These are phyloP conservation scores for Symmetrospora coprosmae DNA, from an alignment of 768 basidiomycete species.

Conservation along the genomic window DNA sequence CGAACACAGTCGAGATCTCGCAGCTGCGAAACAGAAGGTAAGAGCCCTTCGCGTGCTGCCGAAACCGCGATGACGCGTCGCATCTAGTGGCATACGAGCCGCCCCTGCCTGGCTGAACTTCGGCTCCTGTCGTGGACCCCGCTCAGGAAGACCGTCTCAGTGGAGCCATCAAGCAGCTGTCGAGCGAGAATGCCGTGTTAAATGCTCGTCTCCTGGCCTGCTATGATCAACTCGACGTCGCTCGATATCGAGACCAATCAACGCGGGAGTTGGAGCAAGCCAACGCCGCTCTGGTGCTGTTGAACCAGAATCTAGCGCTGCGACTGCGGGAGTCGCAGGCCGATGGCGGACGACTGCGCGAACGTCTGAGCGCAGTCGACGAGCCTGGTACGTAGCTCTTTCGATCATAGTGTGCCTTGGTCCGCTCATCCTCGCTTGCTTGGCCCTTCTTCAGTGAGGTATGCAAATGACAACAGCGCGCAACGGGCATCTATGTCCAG, in stretches of 20 bases:
- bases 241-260: not conserved
- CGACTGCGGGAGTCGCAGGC: not conserved
- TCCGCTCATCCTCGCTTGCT: too few species aligned
- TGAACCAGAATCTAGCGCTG: not conserved
- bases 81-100: too few species aligned
- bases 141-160: not conserved
- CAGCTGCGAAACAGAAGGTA: too few species aligned
- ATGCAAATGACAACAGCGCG: not conserved
- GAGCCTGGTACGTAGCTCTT: not conserved
- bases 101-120: not conserved
- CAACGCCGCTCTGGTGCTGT: not conserved
- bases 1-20: too few species aligned
- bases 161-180: not conserved
- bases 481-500: not conserved
- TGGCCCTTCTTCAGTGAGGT: too few species aligned
- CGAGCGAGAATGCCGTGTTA: not conserved
- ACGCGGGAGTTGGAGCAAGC: not conserved
- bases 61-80: too few species aligned
- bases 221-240: not conserved
- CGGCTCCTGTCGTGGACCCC: not conserved
- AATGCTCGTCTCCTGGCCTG: slow-evolving; percentile 2
- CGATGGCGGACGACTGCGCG: not conserved
- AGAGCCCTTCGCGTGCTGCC: too few species aligned
- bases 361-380: not conserved
- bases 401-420: not conserved